These are phyloP conservation scores for Russula earlei DNA, from an alignment of 768 basidiomycete species.

Conservation along the genomic window DNA sequence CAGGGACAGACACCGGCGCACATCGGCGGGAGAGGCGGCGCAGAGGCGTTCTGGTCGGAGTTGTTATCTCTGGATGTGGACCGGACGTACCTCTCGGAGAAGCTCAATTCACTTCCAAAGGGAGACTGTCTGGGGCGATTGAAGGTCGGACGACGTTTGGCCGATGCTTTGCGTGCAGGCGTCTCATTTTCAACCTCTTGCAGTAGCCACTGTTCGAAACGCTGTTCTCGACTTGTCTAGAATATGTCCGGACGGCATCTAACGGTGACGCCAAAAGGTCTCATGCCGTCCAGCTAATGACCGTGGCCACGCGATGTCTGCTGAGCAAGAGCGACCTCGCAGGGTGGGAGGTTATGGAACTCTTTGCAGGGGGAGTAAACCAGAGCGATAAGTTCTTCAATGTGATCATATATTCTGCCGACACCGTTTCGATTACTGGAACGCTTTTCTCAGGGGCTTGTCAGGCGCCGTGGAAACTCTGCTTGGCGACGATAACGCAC, in stretches of 20 bases:
- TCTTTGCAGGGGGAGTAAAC: conserved; percentile 50
- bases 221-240: conserved; percentile 41
- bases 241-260: conserved; percentile 29
- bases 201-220: conserved; percentile 42
- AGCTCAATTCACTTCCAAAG: conserved; percentile 36
- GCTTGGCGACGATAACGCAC: conserved; percentile 36
- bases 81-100: conserved; percentile 33
- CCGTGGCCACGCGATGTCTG: conserved; percentile 37
- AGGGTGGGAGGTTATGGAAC: conserved; percentile 68
- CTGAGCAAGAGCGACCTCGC: conserved; percentile 45
- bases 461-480: conserved; percentile 34
- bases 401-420: conserved; percentile 27
- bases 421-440: neutral
- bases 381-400: conserved; percentile 52
- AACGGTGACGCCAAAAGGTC: conserved; percentile 29
- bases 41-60: conserved; percentile 42
- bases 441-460: neutral
- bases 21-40: conserved; percentile 37
- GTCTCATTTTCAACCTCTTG: conserved; percentile 17
- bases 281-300: conserved; percentile 45
- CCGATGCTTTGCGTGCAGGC: neutral
- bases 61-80: conserved; percentile 47
- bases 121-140: conserved; percentile 39
- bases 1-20: conserved; percentile 37
- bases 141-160: conserved; percentile 36